Base-by-base conservation (phyloP, 1,139 yeast genomes). In the Pichia terricola region DNA sequence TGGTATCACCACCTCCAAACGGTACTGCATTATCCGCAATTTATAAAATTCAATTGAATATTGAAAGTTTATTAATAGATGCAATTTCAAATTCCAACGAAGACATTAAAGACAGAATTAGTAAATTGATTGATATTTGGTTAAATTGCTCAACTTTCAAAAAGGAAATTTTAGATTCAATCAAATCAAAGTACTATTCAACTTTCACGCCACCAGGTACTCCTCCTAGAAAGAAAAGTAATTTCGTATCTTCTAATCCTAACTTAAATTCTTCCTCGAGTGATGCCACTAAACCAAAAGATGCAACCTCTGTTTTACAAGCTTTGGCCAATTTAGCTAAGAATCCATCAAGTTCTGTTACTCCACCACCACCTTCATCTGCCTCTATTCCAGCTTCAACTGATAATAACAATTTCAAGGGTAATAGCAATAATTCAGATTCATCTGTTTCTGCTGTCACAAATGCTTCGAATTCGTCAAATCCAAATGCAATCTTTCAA, bases 81-180 rank as follows among this genome's bases (percentile, higher is more conserved):
- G 77, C 86, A 31, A 64, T 80, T 56, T 72, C 73, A 42, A 72
- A 70, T 50, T 70, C 77, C 53, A 61, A 51, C 46, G 70, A 71
- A 45, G 69, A 75, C 42, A 79, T 77, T 53, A 69, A 70, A 59
- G 86, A 77, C 48, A 91, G 88, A 63, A 77, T 88, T 53, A 71
- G 79, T 58, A 89, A 88, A 64, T 72, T 91, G 55, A 75, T 91
- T 53, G 95, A 86, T 52, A 89, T 91, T 57, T 91, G 98, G 98
- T 87, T 80, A 56, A 78, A 87, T 53, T 84, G 91, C 34, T 79
- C 77, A 42, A 83, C 96, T 16, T 91, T 91, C 64, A 70, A 72
- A 44, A 72, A 73, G 38, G 70, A 71, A 38, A 66, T 72, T 35
- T 67, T 89, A 48, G 65, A 71, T 44, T 63, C 72, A 26, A 73